Base-by-base conservation (phyloP, 2,329 filamentous ascomycete genomes). In the Stemphylium vesicarium region DNA sequence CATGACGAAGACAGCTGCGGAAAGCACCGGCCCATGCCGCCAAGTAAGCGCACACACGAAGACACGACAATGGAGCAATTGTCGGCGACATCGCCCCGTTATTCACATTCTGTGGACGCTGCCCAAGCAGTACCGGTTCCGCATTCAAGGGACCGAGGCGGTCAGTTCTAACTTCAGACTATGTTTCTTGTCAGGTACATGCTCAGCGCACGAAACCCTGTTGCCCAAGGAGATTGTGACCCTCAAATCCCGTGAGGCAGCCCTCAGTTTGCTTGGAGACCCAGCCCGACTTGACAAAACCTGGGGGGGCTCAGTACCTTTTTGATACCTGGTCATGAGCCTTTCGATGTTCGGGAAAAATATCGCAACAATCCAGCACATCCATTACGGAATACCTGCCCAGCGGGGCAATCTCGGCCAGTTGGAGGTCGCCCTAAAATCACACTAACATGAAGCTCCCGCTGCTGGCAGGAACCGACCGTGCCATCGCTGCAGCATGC, bases 331-430 rank as follows among this genome's bases (percentile, higher is more conserved):
- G 38, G 33, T 31, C 38, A 37, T 53, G 37, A 48, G 43, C 43
- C 38, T 46, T 33, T 53, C 18, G 42, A 43, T 32, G 22, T 43
- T 46, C 33, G 35, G 39, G 16, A 45, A 39, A 44, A 37, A 52
- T 29, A 41, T 56, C 43, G 49, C 60, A 55, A 51, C 37, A 29
- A 24, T 26, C 38, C 16, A 41, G 40, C 26, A 47, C 33, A 50
- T 42, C 42, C 50, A 51, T 50, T 51, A 51, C 63, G 63, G 60
- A 59, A 42, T 48, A 66, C 63, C 52, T 68, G 63, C 65, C 65
- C 43, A 43, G 50, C 66, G 68, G 67, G 57, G 58, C 50, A 65
- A 67, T 57, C 50, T 69, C 66, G 67, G 69, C 52, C 60, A 56
- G 56, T 56, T 50, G 42, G 35, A 53, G 57, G 51, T 55, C 39